Base-by-base conservation (phyloP, 192 early-diverging fungal species). In the Chytriomyces hyalinus region DNA sequence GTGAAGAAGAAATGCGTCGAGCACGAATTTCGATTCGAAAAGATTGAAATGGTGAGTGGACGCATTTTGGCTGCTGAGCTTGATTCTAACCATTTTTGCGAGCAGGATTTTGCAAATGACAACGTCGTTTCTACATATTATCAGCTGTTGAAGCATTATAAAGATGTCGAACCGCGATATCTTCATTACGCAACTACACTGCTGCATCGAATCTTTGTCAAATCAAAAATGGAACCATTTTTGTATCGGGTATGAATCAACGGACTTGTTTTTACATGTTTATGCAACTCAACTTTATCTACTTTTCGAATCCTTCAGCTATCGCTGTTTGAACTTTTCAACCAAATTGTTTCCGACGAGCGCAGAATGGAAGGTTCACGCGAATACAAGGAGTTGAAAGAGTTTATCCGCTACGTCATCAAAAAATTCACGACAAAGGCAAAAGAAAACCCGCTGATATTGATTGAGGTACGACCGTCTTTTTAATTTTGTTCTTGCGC, bases 161-260 rank as follows among this genome's bases (percentile, higher is more conserved):
- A 65, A 3, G 77, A 80, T 3, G 61, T 93, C n/a, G 79, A 87
- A 13, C 79, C 82, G 3, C 70, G 83, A 22, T 80, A 82, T 51
- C 60, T 93, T n/a, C 84, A 86, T 62, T 84, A 80, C 36, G 83
- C 88, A 5, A 88, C 89, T 6, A 80, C 80, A 8, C 82, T 93
- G 76, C 86, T 93, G 51, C 90, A 93, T 76, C 87, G 92, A 6
- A 84, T 93, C 2, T 90, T 89, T 67, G 87, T 93, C 17, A 90
- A 89, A 59, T 81, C 80, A 22, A 65, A 83, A 46, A 81, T 80
- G 6, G 85, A 86, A 50, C 78, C 86, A 3, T 63, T 90, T 2
- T 90, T 93, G 69, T 93, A 85, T 76, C 86, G 87, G 81, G 84
- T 87, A 75, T 44, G 22, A 47, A 48, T 47, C 15, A 22, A 43